phyloP scores from a whole-genome alignment of 441 rosid genomes.

The Capsella rubella region DNA sequence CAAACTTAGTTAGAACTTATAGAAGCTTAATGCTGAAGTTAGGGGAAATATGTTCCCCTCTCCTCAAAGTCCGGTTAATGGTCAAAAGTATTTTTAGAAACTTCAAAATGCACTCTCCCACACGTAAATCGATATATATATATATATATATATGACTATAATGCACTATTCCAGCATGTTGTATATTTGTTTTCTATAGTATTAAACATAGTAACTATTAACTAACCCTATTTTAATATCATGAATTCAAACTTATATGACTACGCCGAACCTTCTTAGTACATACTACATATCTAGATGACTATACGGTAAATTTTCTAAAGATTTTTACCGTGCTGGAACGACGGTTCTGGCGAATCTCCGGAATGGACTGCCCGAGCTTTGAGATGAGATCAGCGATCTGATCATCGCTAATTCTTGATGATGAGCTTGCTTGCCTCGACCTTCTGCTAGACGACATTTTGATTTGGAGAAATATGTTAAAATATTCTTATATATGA shows the following conservation, averaged over 20 bases:
- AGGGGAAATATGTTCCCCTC: constrained; percentile 47
- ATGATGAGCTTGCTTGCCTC: constrained; percentile 56
- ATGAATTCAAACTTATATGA: constrained; percentile 25
- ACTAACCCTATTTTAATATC: constrained; percentile 1
- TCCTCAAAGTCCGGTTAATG: constrained; percentile 44
- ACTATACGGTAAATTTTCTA: neutral
- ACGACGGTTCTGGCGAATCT: constrained; percentile 75
- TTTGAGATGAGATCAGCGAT: constrained; percentile 84
- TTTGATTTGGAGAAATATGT: constrained; percentile 8
- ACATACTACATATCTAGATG: neutral
- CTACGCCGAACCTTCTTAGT: neutral
- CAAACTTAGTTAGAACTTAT: constrained; percentile 4
- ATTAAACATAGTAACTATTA: constrained; percentile 10
- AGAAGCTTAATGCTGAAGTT: constrained; percentile 45
- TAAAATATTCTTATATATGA: neutral
- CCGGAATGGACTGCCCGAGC: constrained; percentile 86
- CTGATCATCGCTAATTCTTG: constrained; percentile 90
- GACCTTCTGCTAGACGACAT: constrained; percentile 97
- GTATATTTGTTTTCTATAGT: constrained; percentile 15
- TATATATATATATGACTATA: constrained; percentile 22
- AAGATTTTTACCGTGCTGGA: constrained; percentile 67
- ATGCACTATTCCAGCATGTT: constrained; percentile 37
- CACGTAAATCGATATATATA: constrained; percentile 20
- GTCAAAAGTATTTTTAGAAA: constrained; percentile 41
- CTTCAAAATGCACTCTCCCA: constrained; percentile 41